phyloP scores from a whole-genome alignment of 2,329 filamentous ascomycete species.

The Hypoxylon rubiginosum region DNA sequence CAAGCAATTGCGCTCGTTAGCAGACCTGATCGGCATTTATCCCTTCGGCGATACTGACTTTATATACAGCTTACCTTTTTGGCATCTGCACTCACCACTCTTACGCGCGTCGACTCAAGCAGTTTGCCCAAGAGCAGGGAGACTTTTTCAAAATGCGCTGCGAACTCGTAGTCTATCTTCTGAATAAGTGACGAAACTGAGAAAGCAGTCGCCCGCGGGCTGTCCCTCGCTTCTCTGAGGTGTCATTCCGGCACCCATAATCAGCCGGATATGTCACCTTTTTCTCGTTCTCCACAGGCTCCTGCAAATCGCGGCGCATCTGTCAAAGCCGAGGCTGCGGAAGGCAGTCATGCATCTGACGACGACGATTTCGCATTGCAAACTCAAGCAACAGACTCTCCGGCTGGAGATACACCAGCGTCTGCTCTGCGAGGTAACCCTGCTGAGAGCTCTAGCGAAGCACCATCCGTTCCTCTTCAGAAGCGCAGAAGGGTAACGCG shows the following conservation, averaged over 20 bases:
- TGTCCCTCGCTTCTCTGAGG: conserved; percentile 31
- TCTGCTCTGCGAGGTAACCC: conserved; percentile 44
- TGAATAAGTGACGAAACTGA: conserved; percentile 43
- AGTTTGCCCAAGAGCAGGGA: conserved; percentile 22
- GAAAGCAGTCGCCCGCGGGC: conserved; percentile 37
- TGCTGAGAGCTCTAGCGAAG: conserved; percentile 51
- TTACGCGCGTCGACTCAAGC: conserved; percentile 17
- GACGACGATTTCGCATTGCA: conserved; percentile 52
- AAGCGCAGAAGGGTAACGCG: conserved; percentile 84
- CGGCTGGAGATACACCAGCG: conserved; percentile 57
- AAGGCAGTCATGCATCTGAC: conserved; percentile 54
- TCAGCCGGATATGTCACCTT: conserved; percentile 48
- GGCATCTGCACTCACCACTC: not conserved
- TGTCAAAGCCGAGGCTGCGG: conserved; percentile 51
- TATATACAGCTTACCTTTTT: conserved; percentile 28
- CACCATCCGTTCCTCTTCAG: conserved; percentile 72
- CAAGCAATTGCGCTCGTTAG: conserved; percentile 20
- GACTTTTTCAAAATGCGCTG: conserved; percentile 41
- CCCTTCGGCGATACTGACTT: conserved; percentile 29
- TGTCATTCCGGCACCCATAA: conserved; percentile 34
- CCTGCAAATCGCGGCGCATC: conserved; percentile 46
- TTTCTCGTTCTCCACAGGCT: conserved; percentile 48
- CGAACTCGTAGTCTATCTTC: conserved; percentile 32
- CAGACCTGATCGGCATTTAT: conserved; percentile 23
- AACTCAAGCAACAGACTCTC: conserved; percentile 50